Evolutionary conservation across 2,329 filamentous ascomycete species (phyloP), one percentile per base, ranked within the genome.

Genomic region (Sclerotinia sclerotiorum): DNA sequence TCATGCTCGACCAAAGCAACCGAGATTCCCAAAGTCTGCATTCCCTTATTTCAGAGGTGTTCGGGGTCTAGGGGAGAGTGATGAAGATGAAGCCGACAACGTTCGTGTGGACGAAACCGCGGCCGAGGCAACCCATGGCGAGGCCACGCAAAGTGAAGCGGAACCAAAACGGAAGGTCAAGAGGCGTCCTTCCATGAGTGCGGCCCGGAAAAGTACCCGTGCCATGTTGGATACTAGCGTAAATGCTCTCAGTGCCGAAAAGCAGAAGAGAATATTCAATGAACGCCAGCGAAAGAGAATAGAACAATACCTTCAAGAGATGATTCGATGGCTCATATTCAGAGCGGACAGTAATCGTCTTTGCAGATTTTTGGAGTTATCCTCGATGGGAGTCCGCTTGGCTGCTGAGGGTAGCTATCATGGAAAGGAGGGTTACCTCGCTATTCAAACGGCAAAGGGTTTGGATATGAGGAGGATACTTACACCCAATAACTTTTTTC

Each of bases 301-400:
- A 44, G 95, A 98, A 77, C 88, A 88, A 61, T 99, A 99, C 77
- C 82, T 99, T 27, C 92, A 94, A 72, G 91, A 94, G 75, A 93
- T 98, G 88, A 94, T 98, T 70, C 89, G 92, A 67, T 98, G 94
- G 86, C 88, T 99, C 74, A 98, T 99, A 80, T 99, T 99, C 81
- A 88, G 94, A 57, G 89, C 95, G 8, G 94, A 98, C 79, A 97
- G 93, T 80, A 98, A 97, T 76, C 88, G 95, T 13, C 83, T 99
- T 5, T 99, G 95, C 81, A 95, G 96, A 72, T 99, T 99, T 78
- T 83, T 99, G 2, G 95, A 99, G 78, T 83, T 99, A 11, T 99
- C 95, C 27, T 94, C 96, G 0, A 84, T 99, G 6, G 95, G 95
- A 29, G 93, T 99, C 62, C 89, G 96, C 60, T 86, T 99, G 62